Evolutionary conservation across 2,329 filamentous ascomycete genomes (phyloP).

Genomic region (Metarhizium album): DNA sequence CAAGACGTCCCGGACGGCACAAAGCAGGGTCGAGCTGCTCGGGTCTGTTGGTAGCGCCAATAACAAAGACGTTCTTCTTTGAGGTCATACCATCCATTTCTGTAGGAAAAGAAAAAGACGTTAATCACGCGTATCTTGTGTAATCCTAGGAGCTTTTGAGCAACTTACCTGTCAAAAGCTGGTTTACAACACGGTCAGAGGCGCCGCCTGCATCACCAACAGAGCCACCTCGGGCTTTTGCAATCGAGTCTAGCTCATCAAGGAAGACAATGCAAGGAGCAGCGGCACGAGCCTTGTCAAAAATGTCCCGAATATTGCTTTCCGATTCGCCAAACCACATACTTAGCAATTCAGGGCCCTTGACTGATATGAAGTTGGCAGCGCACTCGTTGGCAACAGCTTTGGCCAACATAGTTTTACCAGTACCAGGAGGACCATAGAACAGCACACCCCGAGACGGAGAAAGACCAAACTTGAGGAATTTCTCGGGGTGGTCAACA

Average conservation of each 20-base stretch:
- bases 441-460: conserved; percentile 97
- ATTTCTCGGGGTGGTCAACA: conserved; percentile 98
- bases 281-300: conserved; percentile 97
- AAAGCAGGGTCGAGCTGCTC: conserved; percentile 97
- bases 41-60: conserved; percentile 95
- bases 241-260: conserved; percentile 96
- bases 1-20: conserved; percentile 96
- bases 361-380: conserved; percentile 99
- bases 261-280: conserved; percentile 98
- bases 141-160: not conserved
- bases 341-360: conserved; percentile 93
- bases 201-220: conserved; percentile 94
- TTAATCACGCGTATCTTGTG: conserved; percentile 26
- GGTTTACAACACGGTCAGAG: conserved; percentile 98
- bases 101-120: conserved; percentile 19
- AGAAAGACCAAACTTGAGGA: conserved; percentile 98
- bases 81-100: conserved; percentile 99
- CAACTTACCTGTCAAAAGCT: conserved; percentile 82
- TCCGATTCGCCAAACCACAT: conserved; percentile 99
- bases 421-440: conserved; percentile 97
- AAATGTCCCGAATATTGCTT: conserved; percentile 99
- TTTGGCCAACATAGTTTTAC: conserved; percentile 99
- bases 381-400: conserved; percentile 98
- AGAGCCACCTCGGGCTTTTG: conserved; percentile 97
- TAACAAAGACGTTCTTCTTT: conserved; percentile 99